phyloP scores from a whole-genome alignment of 345 rosid genomes.

The Laguncularia racemosa region DNA sequence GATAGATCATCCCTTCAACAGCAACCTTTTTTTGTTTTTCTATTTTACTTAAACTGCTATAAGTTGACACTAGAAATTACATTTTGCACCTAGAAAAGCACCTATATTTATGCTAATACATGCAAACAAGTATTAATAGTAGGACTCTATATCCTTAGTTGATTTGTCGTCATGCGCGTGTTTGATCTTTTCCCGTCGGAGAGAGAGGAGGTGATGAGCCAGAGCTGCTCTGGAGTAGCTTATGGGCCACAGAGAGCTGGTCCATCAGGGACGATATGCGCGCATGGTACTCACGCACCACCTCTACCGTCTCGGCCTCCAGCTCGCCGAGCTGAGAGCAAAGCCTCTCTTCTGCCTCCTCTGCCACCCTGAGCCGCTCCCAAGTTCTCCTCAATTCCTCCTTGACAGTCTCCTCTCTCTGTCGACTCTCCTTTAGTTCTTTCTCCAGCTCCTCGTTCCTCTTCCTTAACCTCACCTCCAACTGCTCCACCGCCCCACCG shows the following conservation, averaged over 20 bases:
- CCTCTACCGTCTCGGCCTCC: slow-evolving; percentile 68
- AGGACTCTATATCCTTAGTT: too few species aligned
- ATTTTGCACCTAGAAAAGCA: too few species aligned
- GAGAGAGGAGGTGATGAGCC: slow-evolving; percentile 3
- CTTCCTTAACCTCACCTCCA: slow-evolving; percentile 27
- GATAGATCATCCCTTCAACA: too few species aligned
- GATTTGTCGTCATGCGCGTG: background rate
- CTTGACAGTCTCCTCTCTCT: slow-evolving; percentile 46
- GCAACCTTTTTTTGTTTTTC: too few species aligned
- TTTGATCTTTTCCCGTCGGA: background rate
- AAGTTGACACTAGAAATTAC: too few species aligned
- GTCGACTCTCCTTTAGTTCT: slow-evolving; percentile 34
- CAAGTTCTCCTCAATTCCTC: slow-evolving; percentile 38
- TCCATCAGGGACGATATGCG: slow-evolving; percentile 52
- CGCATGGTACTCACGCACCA: slow-evolving; percentile 62
- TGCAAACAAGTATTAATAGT: background rate
- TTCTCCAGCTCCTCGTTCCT: slow-evolving; percentile 58
- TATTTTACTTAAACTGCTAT: too few species aligned
- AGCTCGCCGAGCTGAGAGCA: slow-evolving; percentile 84
- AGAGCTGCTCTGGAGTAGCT: slow-evolving; percentile 5
- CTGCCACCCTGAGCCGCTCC: slow-evolving; percentile 57
- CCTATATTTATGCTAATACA: too few species aligned
- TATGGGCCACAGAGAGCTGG: slow-evolving; percentile 46
- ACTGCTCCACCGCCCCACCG: background rate
- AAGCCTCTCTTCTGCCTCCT: slow-evolving; percentile 82